These are phyloP conservation scores for Dissophora ornata DNA, from an alignment of 192 early-diverging fungal genomes.

Conservation along the genomic window DNA sequence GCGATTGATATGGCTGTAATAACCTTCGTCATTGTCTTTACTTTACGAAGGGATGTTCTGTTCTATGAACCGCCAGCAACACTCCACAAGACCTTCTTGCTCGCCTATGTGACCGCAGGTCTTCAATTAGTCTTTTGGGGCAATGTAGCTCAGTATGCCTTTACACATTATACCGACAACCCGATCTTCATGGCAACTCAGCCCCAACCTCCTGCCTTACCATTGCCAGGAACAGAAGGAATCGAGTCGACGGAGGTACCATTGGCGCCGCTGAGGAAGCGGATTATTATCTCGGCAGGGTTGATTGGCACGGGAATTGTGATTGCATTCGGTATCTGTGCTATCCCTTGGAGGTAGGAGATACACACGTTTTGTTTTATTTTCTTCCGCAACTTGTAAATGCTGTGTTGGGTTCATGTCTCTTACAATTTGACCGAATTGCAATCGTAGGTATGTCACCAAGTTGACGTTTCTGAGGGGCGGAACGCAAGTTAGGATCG, in stretches of 20 bases:
- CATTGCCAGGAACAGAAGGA: conserved; percentile 43
- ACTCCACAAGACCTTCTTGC: conserved; percentile 40
- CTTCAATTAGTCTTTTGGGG: conserved; percentile 50
- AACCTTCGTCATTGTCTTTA: too few species aligned
- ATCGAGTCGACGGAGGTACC: conserved; percentile 34
- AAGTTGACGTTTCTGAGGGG: conserved; percentile 38
- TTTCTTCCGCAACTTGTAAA: neutral
- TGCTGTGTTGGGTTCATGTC: too few species aligned
- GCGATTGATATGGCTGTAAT: too few species aligned
- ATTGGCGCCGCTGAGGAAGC: conserved; percentile 34
- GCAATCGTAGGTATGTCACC: conserved; percentile 39
- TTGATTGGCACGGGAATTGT: conserved; percentile 47
- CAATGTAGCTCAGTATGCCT: conserved; percentile 47
- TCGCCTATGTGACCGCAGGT: conserved; percentile 50
- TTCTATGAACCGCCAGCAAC: conserved; percentile 44
- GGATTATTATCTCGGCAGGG: conserved; percentile 47
- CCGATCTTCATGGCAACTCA: conserved; percentile 36
- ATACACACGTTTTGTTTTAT: neutral
- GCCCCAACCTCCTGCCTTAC: conserved; percentile 25
- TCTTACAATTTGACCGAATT: neutral
- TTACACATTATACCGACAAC: conserved; percentile 52
- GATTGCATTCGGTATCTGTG: conserved; percentile 53
- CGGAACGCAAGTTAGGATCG: conserved; percentile 46
- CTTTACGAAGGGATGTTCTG: conserved; percentile 26
- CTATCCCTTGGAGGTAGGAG: conserved; percentile 47